phyloP scores from a whole-genome alignment of 176 grass and related monocot genomes.

The Oryza nivara region DNA sequence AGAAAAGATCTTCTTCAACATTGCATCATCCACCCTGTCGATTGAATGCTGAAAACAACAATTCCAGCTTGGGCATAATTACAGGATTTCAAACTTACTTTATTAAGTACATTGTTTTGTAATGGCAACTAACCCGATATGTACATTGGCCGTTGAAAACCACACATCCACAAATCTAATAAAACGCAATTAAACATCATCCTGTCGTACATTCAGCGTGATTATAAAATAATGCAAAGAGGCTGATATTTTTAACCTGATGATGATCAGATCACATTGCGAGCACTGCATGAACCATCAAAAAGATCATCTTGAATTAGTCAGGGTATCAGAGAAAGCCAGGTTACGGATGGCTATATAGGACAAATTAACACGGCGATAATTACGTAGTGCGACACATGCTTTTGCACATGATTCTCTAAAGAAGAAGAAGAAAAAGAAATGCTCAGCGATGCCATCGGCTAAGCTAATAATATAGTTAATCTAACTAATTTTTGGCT shows the following conservation, averaged over 20 bases:
- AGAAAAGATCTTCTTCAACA: not conserved
- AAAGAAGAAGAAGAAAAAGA: not conserved
- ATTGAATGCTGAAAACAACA: not conserved
- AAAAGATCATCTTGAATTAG: constrained; percentile 6
- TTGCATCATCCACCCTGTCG: not conserved
- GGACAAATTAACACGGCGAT: not conserved
- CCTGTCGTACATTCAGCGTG: not conserved
- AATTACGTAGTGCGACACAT: constrained; percentile 4
- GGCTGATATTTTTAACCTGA: not conserved
- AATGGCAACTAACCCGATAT: not conserved
- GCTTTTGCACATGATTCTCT: constrained; percentile 15
- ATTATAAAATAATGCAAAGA: not conserved
- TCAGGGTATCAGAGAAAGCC: constrained; percentile 22
- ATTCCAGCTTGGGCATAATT: not conserved
- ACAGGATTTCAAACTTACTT: not conserved
- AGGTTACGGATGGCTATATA: constrained; percentile 1
- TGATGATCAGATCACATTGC: not conserved
- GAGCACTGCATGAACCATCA: not conserved
- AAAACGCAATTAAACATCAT: constrained; percentile 24
- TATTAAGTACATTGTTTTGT: constrained; percentile 5
- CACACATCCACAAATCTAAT: not conserved
- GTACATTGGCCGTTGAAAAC: not conserved
- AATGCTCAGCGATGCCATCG: constrained; percentile 3
- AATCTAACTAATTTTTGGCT: not conserved
- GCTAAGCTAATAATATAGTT: constrained; percentile 14